A percentile compares a stretch with the other conserved stretches of the same genome.
Evolutionary conservation across 2,329 filamentous ascomycete genomes (phyloP).

Genomic region (Curvularia eragrostidis): DNA sequence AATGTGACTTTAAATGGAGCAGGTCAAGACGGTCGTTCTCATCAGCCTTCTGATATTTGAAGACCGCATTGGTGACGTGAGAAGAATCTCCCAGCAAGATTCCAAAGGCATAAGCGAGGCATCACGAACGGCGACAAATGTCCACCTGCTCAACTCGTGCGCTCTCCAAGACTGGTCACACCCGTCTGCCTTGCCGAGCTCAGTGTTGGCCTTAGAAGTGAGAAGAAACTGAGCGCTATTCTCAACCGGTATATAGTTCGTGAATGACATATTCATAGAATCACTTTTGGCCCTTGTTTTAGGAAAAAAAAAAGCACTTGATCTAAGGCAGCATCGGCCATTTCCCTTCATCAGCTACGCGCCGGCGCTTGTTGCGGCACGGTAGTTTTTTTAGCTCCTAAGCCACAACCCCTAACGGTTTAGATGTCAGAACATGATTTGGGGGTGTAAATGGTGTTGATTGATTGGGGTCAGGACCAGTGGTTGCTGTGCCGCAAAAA

Average conservation of each 20-base stretch:
- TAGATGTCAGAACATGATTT: conserved; percentile 3
- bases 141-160: neutral
- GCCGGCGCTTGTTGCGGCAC: conserved; percentile 18
- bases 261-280: conserved; percentile 2
- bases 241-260: conserved; percentile 3
- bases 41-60: conserved; percentile 5
- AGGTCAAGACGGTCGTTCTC: conserved; percentile 2
- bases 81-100: neutral
- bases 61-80: conserved; percentile 1
- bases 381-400: conserved; percentile 3
- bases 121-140: neutral
- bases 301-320: conserved; percentile 9
- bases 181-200: conserved; percentile 10
- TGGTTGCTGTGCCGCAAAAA: conserved; percentile 10
- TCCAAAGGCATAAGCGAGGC: conserved; percentile 4
- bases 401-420: conserved; percentile 7
- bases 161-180: neutral
- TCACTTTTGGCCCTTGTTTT: conserved; percentile 19
- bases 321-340: conserved; percentile 15
- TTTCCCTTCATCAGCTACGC: conserved; percentile 15
- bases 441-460: conserved; percentile 2
- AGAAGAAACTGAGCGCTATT: conserved; percentile 6
- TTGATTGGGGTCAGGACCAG: conserved; percentile 3
- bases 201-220: conserved; percentile 5
- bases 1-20: neutral